A percentile compares a stretch with the other conserved stretches of the same genome.
Evolutionary conservation across 352 stramenopile genomes (phyloP).

Genomic region (Elongisporangium anandrum): DNA sequence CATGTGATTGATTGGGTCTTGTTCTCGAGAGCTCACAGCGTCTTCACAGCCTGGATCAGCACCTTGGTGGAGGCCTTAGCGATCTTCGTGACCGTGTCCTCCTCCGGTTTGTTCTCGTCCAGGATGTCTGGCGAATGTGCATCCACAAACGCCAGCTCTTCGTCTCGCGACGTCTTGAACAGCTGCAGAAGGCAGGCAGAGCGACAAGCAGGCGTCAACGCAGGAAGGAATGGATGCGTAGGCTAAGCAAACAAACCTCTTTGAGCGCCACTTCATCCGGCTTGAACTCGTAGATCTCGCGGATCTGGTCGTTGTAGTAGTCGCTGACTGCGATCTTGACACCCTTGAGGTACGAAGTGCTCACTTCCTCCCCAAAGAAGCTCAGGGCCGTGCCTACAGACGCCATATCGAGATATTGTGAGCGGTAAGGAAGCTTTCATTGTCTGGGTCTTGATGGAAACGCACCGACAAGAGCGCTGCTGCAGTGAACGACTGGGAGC

Average conservation of each 20-base stretch:
- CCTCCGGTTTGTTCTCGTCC: constrained; percentile 27
- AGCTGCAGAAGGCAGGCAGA: constrained; percentile 24
- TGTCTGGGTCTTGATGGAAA: too few species aligned
- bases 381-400: constrained; percentile 32
- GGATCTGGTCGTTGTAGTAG: constrained; percentile 89
- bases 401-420: neutral
- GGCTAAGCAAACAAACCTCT: constrained; percentile 25
- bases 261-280: constrained; percentile 57
- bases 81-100: constrained; percentile 40
- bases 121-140: constrained; percentile 39
- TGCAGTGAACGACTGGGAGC: constrained; percentile 46
- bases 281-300: constrained; percentile 73
- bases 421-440: neutral
- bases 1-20: constrained; percentile 7
- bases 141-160: constrained; percentile 74
- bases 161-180: constrained; percentile 66
- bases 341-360: constrained; percentile 60
- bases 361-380: constrained; percentile 53
- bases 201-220: neutral
- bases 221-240: neutral
- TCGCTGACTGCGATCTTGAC: constrained; percentile 78
- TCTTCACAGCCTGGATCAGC: constrained; percentile 42
- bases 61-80: constrained; percentile 56
- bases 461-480: constrained; percentile 46
- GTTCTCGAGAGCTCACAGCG: constrained; percentile 18